Conservation (phyloP, 495 filamentous ascomycete genomes). For the Aspergillus heteromorphus region DNA sequence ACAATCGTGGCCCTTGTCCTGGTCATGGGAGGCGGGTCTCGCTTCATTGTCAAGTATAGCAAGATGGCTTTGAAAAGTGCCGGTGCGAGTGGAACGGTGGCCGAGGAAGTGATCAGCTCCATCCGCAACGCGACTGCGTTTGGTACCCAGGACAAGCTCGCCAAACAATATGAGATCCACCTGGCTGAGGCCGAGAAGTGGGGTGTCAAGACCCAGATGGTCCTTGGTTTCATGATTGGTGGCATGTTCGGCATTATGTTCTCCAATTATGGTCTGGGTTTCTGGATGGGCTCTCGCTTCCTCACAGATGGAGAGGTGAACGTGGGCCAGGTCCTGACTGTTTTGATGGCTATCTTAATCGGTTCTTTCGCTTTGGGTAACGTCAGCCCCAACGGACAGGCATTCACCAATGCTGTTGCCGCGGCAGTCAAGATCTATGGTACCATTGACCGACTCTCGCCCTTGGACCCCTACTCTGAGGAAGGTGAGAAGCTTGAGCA, state of each 20-base stretch:
- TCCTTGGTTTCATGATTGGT: constrained; percentile 71
- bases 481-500: constrained; percentile 64
- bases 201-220: constrained; percentile 68
- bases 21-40: constrained; percentile 66
- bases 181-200: constrained; percentile 66
- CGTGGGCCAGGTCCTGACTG: constrained; percentile 57
- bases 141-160: constrained; percentile 83
- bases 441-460: constrained; percentile 87
- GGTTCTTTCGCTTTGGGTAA: constrained; percentile 89
- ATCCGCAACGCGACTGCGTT: constrained; percentile 92
- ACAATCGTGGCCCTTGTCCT: constrained; percentile 68
- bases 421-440: constrained; percentile 86
- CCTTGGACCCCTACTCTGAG: constrained; percentile 71
- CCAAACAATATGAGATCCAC: constrained; percentile 74
- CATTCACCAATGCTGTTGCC: constrained; percentile 74
- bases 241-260: constrained; percentile 79
- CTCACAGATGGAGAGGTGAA: constrained; percentile 60
- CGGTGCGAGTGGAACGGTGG: constrained; percentile 78
- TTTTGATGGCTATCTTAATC: constrained; percentile 84
- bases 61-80: constrained; percentile 72
- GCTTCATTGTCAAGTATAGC: constrained; percentile 72
- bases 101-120: constrained; percentile 92
- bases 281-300: constrained; percentile 90
- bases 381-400: constrained; percentile 77
- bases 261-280: constrained; percentile 84